Base-by-base conservation (phyloP, 495 filamentous ascomycete species). In the Elaphomyces granulatus region DNA sequence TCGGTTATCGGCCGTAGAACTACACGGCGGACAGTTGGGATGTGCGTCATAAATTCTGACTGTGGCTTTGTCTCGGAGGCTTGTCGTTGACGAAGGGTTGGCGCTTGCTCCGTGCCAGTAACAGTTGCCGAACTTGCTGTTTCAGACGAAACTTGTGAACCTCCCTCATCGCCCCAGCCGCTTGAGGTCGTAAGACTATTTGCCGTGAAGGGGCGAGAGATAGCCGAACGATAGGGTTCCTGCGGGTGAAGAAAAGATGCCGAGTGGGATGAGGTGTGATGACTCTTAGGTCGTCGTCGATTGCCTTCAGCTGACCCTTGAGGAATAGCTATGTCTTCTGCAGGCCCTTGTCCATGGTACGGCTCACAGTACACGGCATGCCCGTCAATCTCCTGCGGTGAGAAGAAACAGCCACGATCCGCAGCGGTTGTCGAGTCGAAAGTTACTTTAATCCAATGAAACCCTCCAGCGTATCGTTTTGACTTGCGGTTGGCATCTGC, bases 371-470 rank as follows among this genome's bases (percentile, higher is more conserved):
- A 81, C 20, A 93, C 78, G 28, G 78, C 56, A 50, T 85, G 72
- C 2, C 83, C 84, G 35, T 82, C 68, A 28, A 93, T 76, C 39
- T 68, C 69, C 54, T 86, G 81, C 1, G 87, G 87, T 23, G 80
- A 86, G 45, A 71, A 69, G 45, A 77, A 81, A 38, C 77, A 64
- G 16, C 85, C 87, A 26, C 74, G 68, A 36, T 87, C 81, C 15
- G 85, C 87, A 3, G 85, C 78, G 42, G 79, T 72, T 21, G 74
- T 68, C 4, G 81, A 85, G 58, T 92, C 83, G 47, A 88, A 94
- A 1, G 87, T 94, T 37, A 94, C 70, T 51, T 93, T 94, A 48
- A 94, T 83, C 87, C 87, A 94, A 60, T 87, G 75, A 43, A 77
- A 71, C 12, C 87, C 87, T 39, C 83, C 78, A 15, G 77, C 76